These are phyloP conservation scores for Beauveria medogensis DNA, from an alignment of 2,329 filamentous ascomycete species.

Conservation along the genomic window DNA sequence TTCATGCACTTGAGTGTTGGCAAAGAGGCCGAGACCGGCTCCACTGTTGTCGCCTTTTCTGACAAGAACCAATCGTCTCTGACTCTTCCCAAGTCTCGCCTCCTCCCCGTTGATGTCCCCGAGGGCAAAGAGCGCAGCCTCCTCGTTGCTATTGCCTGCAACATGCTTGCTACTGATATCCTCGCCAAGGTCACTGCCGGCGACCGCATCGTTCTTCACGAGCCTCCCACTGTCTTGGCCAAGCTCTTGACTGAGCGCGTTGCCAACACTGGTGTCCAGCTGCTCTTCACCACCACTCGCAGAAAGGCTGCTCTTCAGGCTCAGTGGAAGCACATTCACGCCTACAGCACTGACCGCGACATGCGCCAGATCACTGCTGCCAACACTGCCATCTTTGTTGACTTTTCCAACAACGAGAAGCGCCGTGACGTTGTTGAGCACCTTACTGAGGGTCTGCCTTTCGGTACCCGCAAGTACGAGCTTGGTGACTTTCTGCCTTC, in stretches of 20 bases:
- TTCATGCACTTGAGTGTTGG: constrained; percentile 9
- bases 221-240: constrained; percentile 6
- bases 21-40: constrained; percentile 5
- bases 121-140: constrained; percentile 6
- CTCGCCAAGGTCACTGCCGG: constrained; percentile 5
- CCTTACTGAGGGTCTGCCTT: constrained; percentile 6
- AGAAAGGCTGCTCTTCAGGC: constrained; percentile 4
- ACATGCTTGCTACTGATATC: constrained; percentile 7
- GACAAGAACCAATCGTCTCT: constrained; percentile 10
- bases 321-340: constrained; percentile 10
- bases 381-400: constrained; percentile 9
- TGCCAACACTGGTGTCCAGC: constrained; percentile 5
- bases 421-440: constrained; percentile 11
- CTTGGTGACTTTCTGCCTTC: constrained; percentile 9
- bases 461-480: constrained; percentile 9
- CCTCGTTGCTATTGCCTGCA: constrained; percentile 8
- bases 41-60: constrained; percentile 4
- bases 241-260: constrained; percentile 4
- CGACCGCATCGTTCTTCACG: constrained; percentile 10
- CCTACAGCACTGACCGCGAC: constrained; percentile 8
- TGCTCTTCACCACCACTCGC: constrained; percentile 10
- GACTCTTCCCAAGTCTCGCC: constrained; percentile 6
- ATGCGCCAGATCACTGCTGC: constrained; percentile 8
- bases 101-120: constrained; percentile 5
- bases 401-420: constrained; percentile 7